Evolutionary conservation across 73 alveolate species (phyloP), one percentile per base, ranked within the genome.

Genomic region (Loxodes magnus): DNA sequence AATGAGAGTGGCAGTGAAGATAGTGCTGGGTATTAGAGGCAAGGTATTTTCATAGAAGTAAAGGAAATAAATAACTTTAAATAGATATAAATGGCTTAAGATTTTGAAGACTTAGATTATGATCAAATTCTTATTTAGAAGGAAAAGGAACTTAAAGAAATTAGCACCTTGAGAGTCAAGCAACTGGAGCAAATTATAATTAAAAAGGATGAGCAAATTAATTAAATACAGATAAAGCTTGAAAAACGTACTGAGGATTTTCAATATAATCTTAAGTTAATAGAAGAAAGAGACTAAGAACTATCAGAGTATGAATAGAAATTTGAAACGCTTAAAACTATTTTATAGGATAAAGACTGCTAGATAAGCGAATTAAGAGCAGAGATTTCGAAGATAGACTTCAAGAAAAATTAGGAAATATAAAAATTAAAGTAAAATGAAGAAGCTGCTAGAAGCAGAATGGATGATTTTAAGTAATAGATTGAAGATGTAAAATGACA

Each of bases 261-360:
- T 25, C 20, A 55, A 26, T 38, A 33, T 37, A 19, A 28, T 3
- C 31, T 20, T 34, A 55, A 38, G 22, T 19, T 55, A 16, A 35
- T 55, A 2, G 38, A 55, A 3, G 68, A 55, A 21, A 55, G 68
- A 19, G 68, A 55, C 19, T 35, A 36, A 7, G 68, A 38, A 2
- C 68, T 55, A 2, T 34, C 51, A 7, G 68, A 37, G 12, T 55
- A 55, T 38, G 68, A 55, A 55, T 17, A 22, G 51, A 55, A 55
- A 17, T 55, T 55, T 38, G 68, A 55, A 28, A 9, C 57, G 14
- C 20, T 55, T 3, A 55, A 37, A 21, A 24, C 17, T 6, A 55
- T 55, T 38, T 19, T 55, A n/a, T 16, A 33, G 26, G 68, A 55
- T 2, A 55, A 55, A 37, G 68, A 55, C 22, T 15, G 36, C 19